Evolutionary conservation across 805 yeast genomes (phyloP).

Genomic region (Cyberlindnera petersonii): DNA sequence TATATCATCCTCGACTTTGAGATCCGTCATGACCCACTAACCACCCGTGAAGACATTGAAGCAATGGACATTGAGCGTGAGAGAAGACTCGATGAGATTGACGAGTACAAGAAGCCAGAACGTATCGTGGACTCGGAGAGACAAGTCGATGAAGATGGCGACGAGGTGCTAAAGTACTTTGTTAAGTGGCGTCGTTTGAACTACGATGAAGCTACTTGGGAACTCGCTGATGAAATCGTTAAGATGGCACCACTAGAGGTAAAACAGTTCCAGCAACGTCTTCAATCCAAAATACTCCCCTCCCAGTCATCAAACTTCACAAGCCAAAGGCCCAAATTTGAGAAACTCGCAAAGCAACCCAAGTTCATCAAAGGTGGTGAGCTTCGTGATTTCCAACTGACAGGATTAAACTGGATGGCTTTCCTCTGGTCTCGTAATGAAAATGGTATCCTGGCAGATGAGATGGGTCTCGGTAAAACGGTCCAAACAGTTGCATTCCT

Average conservation of each 20-base stretch:
- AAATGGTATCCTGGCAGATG: slow-evolving; percentile 96
- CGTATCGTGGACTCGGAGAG: slow-evolving; percentile 87
- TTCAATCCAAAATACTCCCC: slow-evolving; percentile 82
- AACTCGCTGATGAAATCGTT: slow-evolving; percentile 83
- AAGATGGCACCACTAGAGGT: slow-evolving; percentile 81
- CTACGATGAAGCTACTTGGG: slow-evolving; percentile 98
- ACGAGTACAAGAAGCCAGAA: slow-evolving; percentile 82
- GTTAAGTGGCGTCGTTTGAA: slow-evolving; percentile 93
- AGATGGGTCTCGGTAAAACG: slow-evolving; percentile 98
- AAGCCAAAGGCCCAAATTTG: slow-evolving; percentile 76
- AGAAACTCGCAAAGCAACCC: slow-evolving; percentile 83
- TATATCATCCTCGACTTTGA: slow-evolving; percentile 69
- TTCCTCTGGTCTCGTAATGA: slow-evolving; percentile 96
- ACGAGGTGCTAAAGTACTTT: slow-evolving; percentile 68
- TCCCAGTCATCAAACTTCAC: slow-evolving; percentile 75
- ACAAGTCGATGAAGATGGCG: slow-evolving; percentile 53
- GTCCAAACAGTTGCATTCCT: slow-evolving; percentile 94
- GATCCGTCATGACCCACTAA: slow-evolving; percentile 70
- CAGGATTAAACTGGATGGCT: slow-evolving; percentile 99
- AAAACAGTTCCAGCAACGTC: slow-evolving; percentile 72
- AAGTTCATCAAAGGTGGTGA: slow-evolving; percentile 85
- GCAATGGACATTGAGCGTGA: slow-evolving; percentile 90
- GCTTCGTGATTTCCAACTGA: slow-evolving; percentile 93
- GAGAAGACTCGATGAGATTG: slow-evolving; percentile 75
- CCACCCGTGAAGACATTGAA: slow-evolving; percentile 89